Evolutionary conservation across 176 grass and related monocot species (phyloP).

Genomic region (Aegilops tauschii): DNA sequence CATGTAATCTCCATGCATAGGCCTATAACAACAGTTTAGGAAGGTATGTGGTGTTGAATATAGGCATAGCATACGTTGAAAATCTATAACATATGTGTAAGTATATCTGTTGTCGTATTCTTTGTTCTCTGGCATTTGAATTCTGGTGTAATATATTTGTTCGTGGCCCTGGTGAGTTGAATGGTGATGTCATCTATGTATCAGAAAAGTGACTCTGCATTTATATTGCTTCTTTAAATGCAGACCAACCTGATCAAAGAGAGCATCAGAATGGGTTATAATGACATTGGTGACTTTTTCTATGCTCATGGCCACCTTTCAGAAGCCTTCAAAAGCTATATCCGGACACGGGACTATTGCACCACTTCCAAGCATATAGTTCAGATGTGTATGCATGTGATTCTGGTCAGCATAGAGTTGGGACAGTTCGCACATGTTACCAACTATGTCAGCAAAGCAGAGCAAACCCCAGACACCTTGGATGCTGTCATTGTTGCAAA

Average conservation of each 20-base stretch:
- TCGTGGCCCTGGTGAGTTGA: not conserved
- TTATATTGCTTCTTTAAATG: slow-evolving; percentile 28
- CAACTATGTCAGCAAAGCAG: slow-evolving; percentile 94
- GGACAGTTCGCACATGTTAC: slow-evolving; percentile 80
- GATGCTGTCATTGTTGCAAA: slow-evolving; percentile 55
- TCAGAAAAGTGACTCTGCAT: not conserved
- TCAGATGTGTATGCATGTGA: slow-evolving; percentile 98
- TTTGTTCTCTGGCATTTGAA: not conserved
- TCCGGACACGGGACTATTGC: slow-evolving; percentile 95
- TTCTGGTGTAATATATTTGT: not conserved
- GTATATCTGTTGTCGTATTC: not conserved
- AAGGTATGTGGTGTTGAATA: not conserved
- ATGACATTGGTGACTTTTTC: slow-evolving; percentile 91
- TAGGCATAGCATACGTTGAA: not conserved
- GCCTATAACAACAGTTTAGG: not conserved
- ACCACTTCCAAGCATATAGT: slow-evolving; percentile 97
- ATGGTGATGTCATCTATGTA: not conserved
- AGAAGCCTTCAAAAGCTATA: slow-evolving; percentile 93
- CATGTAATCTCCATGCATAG: not conserved
- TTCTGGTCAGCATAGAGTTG: slow-evolving; percentile 90
- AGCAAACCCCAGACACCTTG: slow-evolving; percentile 65
- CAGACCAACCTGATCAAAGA: slow-evolving; percentile 98
- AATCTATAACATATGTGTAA: not conserved
- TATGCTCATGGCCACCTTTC: slow-evolving; percentile 80
- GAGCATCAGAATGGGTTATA: slow-evolving; percentile 99